Evolutionary conservation across 192 early-diverging fungal genomes (phyloP).

Genomic region (Piromyces finnis): DNA sequence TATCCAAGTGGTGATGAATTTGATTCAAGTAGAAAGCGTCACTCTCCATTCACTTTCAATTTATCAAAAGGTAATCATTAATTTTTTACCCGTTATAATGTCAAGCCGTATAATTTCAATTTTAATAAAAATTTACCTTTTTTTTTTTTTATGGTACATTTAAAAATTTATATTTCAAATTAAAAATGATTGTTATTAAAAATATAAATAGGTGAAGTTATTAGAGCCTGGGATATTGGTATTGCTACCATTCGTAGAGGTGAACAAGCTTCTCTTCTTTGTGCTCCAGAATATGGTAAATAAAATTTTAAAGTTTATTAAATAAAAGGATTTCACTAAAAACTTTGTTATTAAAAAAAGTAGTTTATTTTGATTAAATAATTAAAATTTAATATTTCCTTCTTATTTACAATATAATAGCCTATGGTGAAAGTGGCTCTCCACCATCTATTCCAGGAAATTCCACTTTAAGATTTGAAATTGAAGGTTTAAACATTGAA

Average conservation of each 20-base stretch:
- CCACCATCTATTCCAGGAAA: neutral
- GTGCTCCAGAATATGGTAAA: neutral
- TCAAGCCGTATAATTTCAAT: neutral
- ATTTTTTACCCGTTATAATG: too few species aligned
- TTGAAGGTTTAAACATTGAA: neutral
- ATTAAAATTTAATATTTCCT: too few species aligned
- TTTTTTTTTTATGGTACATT: too few species aligned
- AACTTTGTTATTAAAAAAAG: too few species aligned
- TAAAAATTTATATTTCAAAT: too few species aligned
- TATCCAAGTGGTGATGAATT: neutral
- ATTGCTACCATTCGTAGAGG: neutral
- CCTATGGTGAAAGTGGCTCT: neutral
- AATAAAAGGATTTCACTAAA: too few species aligned
- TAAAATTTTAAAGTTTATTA: too few species aligned
- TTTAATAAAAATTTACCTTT: too few species aligned
- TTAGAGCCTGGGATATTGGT: neutral
- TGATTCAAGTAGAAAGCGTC: neutral
- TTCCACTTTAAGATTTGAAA: neutral
- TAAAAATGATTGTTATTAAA: too few species aligned
- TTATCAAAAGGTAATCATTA: neutral
- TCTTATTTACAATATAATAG: too few species aligned
- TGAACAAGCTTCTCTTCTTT: neutral
- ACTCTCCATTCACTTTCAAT: neutral
- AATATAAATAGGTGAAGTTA: neutral
- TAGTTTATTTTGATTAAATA: neutral